Percentiles rank a stretch among this genome's conserved stretches.
These are phyloP conservation scores for Coccomyxa subellipsoidea DNA, from an alignment of 163 green algal genomes.

Conservation along the genomic window DNA sequence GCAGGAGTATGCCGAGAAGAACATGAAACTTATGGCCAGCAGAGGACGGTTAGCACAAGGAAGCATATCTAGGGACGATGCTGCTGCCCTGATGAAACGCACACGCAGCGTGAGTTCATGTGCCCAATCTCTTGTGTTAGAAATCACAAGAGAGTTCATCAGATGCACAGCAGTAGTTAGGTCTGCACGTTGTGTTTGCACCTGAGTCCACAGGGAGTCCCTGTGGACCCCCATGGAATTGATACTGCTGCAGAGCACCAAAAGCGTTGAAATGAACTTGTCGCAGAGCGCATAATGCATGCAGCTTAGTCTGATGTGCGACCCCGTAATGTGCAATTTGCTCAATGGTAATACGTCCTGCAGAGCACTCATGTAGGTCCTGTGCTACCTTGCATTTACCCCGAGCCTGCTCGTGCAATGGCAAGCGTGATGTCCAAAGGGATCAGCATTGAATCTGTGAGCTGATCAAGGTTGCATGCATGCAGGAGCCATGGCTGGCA, in stretches of 20 bases:
- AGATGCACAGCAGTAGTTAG: not conserved
- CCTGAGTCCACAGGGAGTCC: no score
- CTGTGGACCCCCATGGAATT: no score
- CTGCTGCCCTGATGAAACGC: not conserved
- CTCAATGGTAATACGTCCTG: no score
- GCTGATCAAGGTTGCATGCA: not conserved
- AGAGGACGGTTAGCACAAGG: not conserved
- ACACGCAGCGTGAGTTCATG: not conserved
- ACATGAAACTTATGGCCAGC: not conserved
- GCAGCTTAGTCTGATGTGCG: no score
- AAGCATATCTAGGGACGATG: not conserved
- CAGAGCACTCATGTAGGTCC: not conserved
- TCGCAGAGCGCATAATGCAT: not conserved
- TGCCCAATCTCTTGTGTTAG: not conserved
- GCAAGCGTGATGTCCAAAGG: no score
- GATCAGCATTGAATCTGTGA: no score
- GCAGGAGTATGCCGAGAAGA: not conserved
- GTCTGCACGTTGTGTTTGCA: no score
- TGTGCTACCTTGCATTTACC: not conserved
- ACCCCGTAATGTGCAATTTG: no score
- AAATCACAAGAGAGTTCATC: not conserved
- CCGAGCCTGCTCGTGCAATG: no score
- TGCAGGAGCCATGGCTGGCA: slow-evolving; percentile 27
- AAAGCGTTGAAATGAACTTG: not conserved
- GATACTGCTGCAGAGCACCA: no score